phyloP scores from a whole-genome alignment of 495 filamentous ascomycete genomes.

The Penicillium macrosclerotiorum region DNA sequence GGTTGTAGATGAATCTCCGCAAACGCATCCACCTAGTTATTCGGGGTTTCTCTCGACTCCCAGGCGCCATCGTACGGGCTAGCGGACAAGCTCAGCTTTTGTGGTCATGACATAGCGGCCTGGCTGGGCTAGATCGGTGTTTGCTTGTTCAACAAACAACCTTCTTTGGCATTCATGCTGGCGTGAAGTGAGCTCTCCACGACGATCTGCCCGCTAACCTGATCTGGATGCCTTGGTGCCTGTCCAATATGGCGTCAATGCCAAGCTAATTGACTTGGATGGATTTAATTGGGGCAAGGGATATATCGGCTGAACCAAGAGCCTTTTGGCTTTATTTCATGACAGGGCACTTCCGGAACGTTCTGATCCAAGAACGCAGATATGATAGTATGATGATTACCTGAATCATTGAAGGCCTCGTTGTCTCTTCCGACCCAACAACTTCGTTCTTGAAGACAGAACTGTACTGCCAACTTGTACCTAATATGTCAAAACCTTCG shows the following conservation, averaged over 20 bases:
- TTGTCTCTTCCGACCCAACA: too few relatives aligned
- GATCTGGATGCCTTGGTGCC: not conserved
- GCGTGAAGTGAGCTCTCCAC: not conserved
- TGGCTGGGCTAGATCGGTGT: not conserved
- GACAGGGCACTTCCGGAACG: too few relatives aligned
- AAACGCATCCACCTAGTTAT: conserved; percentile 24
- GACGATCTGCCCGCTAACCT: not conserved
- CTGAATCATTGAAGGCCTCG: too few relatives aligned
- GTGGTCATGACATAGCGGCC: not conserved
- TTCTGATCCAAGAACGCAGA: too few relatives aligned
- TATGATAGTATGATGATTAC: too few relatives aligned
- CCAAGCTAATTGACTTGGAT: too few relatives aligned
- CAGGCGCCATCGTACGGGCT: conserved; percentile 11
- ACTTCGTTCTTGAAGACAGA: too few relatives aligned
- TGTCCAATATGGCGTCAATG: not conserved
- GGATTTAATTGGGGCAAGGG: too few relatives aligned
- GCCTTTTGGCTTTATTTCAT: too few relatives aligned
- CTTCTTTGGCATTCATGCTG: not conserved
- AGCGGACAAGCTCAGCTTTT: not conserved
- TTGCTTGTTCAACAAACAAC: not conserved
- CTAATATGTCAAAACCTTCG: too few relatives aligned
- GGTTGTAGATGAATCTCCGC: conserved; percentile 18
- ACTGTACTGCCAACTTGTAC: too few relatives aligned
- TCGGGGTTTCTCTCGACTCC: conserved; percentile 12
- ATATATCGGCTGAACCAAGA: too few relatives aligned